These are phyloP conservation scores for Aspergillus calidoustus DNA, from an alignment of 2,329 filamentous ascomycete species.

Conservation along the genomic window DNA sequence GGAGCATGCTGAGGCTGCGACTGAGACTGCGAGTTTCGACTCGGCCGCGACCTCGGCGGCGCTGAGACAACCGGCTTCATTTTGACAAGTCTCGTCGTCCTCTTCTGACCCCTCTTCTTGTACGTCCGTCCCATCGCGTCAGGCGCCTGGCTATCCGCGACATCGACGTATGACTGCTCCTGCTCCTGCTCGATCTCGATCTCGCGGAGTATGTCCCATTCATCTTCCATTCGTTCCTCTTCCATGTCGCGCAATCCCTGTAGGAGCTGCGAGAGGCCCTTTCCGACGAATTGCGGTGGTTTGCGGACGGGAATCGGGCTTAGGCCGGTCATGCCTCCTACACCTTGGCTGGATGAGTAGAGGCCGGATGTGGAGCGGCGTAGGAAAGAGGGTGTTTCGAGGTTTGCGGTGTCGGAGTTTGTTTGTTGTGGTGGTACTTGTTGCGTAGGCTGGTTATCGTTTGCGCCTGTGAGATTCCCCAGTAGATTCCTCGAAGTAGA, in stretches of 20 bases:
- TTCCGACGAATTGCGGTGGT: slow-evolving; percentile 42
- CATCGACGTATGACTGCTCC: slow-evolving; percentile 34
- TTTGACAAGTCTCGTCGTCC: slow-evolving; percentile 50
- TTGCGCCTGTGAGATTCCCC: not conserved
- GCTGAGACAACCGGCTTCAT: slow-evolving; percentile 46
- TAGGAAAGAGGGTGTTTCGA: slow-evolving; percentile 46
- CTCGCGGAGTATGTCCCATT: slow-evolving; percentile 49
- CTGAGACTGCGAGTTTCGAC: slow-evolving; percentile 8
- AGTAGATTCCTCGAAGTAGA: slow-evolving; percentile 25
- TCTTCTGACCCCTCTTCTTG: slow-evolving; percentile 56
- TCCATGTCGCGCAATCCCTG: slow-evolving; percentile 47
- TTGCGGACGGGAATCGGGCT: slow-evolving; percentile 47
- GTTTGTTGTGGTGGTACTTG: not conserved
- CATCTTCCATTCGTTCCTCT: slow-evolving; percentile 47
- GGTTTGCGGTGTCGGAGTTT: slow-evolving; percentile 21
- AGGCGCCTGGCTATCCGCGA: slow-evolving; percentile 43
- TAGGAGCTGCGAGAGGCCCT: slow-evolving; percentile 45
- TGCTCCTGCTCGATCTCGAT: slow-evolving; percentile 44
- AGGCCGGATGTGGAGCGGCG: slow-evolving; percentile 42
- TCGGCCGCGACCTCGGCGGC: slow-evolving; percentile 29
- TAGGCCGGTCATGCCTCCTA: slow-evolving; percentile 24
- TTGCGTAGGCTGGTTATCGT: not conserved
- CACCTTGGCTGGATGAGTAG: slow-evolving; percentile 23
- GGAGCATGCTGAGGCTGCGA: not conserved
- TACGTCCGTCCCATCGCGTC: slow-evolving; percentile 30